phyloP scores from a whole-genome alignment of 2,329 filamentous ascomycete species.

The Grosmannia huntii region DNA sequence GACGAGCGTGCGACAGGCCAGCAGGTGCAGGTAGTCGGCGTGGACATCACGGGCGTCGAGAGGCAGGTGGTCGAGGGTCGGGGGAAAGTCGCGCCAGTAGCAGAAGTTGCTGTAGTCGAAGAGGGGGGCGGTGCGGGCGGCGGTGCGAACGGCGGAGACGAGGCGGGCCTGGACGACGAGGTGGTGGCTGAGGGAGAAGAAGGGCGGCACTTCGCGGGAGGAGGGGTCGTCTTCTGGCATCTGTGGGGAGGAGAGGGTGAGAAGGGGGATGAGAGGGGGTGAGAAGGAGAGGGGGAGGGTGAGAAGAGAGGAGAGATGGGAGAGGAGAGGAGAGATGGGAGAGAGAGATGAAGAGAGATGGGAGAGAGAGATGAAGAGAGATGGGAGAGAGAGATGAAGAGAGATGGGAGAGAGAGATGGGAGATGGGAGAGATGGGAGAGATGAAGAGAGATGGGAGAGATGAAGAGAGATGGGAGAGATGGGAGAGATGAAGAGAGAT shows the following conservation, averaged over 20 bases:
- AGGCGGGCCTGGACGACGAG: constrained; percentile 8
- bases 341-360: neutral
- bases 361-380: too few species aligned
- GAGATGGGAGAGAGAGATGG: too few species aligned
- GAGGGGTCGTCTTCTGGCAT: neutral
- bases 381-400: too few species aligned
- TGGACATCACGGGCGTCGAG: neutral
- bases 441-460: too few species aligned
- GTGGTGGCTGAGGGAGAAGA: constrained; percentile 4
- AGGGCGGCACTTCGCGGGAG: neutral
- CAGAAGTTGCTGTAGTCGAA: constrained; percentile 9
- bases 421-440: too few species aligned
- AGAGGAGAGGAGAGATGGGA: neutral
- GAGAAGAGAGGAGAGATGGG: neutral
- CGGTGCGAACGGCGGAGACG: constrained; percentile 3
- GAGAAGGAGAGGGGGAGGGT: neutral
- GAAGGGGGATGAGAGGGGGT: neutral
- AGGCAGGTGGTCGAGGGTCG: neutral
- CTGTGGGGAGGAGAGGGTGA: neutral
- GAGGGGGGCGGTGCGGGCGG: neutral
- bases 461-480: too few species aligned
- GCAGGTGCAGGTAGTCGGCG: constrained; percentile 1
- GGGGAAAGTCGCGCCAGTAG: constrained; percentile 7
- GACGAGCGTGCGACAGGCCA: constrained; percentile 5
- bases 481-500: too few species aligned